Evolutionary conservation across 148 eudicot species (phyloP).

Genomic region (Chenopodium formosanum): DNA sequence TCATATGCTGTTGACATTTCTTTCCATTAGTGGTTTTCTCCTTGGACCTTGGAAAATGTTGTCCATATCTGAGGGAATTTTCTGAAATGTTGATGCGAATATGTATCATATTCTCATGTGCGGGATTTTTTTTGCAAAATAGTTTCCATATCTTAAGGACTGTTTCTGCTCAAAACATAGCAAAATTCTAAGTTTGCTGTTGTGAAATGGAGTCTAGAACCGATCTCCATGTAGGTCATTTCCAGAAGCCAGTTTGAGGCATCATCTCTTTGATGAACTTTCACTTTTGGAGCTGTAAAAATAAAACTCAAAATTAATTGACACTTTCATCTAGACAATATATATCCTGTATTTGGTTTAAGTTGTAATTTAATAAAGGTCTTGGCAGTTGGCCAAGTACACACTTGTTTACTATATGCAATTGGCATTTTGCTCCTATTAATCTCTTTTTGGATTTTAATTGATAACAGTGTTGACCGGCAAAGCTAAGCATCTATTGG

Average conservation of each 20-base stretch:
- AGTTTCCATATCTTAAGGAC: background rate
- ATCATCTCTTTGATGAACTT: background rate
- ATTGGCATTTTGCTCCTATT: background rate
- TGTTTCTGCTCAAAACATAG: background rate
- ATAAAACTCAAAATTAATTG: background rate
- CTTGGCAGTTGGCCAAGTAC: background rate
- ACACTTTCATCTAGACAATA: background rate
- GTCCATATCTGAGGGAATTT: background rate
- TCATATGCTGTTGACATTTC: background rate
- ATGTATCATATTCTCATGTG: background rate
- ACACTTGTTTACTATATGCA: background rate
- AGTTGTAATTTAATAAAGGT: background rate
- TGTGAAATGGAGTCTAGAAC: background rate
- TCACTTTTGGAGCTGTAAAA: background rate
- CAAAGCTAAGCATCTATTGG: conserved; percentile 57
- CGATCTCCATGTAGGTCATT: background rate
- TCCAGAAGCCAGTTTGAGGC: background rate
- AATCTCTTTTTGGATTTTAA: conserved; percentile 14
- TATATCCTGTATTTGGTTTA: background rate
- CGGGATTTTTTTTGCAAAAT: background rate
- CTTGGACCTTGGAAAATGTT: background rate
- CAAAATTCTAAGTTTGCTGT: background rate
- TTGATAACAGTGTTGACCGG: conserved; percentile 48
- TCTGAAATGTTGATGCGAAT: background rate
- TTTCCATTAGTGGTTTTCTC: background rate